Conservation (phyloP, 2,329 filamentous ascomycete genomes). For the Penicillium sp. region DNA sequence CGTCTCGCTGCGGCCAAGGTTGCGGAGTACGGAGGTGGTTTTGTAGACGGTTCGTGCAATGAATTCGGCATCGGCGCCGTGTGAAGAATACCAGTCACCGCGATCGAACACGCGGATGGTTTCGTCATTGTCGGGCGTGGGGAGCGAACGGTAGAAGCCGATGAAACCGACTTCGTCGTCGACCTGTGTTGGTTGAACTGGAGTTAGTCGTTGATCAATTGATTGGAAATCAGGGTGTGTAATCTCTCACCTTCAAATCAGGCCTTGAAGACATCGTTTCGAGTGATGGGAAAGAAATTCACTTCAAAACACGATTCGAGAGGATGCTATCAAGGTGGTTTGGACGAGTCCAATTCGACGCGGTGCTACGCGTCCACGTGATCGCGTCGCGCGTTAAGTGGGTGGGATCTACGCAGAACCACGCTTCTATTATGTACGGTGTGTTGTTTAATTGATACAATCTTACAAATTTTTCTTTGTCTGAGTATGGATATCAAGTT, state of each 20-base stretch:
- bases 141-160: conserved; percentile 88
- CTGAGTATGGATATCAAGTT: not conserved
- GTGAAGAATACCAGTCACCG: conserved; percentile 86
- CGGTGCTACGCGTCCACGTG: conserved; percentile 34
- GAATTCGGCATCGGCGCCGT: conserved; percentile 49
- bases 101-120: conserved; percentile 91
- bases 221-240: not conserved
- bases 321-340: conserved; percentile 12
- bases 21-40: conserved; percentile 91
- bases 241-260: conserved; percentile 63
- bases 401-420: not conserved
- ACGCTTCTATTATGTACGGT: not conserved
- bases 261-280: conserved; percentile 68
- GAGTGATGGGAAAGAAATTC: conserved; percentile 14
- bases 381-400: conserved; percentile 35
- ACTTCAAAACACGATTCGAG: conserved; percentile 8
- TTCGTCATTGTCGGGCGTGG: conserved; percentile 59
- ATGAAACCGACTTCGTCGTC: conserved; percentile 98
- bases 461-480: not conserved
- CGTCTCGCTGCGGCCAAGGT: conserved; percentile 79
- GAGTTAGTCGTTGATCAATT: not conserved
- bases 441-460: not conserved
- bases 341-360: conserved; percentile 25
- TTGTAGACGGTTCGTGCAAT: conserved; percentile 78
- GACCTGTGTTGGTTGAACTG: conserved; percentile 56